Base-by-base conservation (phyloP, 2,329 filamentous ascomycete species). In the Cyphellophora attinorum region DNA sequence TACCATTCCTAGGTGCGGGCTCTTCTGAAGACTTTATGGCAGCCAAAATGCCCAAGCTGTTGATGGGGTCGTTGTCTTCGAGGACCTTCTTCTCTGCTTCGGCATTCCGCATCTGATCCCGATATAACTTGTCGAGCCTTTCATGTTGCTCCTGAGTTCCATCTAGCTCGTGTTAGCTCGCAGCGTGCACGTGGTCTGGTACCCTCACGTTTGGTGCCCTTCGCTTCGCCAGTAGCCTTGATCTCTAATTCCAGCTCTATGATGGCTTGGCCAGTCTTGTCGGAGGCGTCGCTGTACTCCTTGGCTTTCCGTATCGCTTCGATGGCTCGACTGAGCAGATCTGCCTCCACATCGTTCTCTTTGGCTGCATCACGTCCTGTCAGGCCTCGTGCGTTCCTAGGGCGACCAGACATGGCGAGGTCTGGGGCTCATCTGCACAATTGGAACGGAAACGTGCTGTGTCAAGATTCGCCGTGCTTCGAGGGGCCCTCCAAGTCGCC, bases 1-100 rank as follows among this genome's bases (percentile, higher is more conserved):
- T 51, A 27, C 60, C 57, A 21, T 58, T 58, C 14, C 56, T 47
- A 11, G 55, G 56, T 2, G 59, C 57, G 38, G 65, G 64, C 11
- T 61, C 60, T 44, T 68, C 65, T 14, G 58, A 64, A 23, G 61
- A 58, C 31, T 64, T 62, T n/a, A 69, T 55, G 11, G 65, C 64
- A 14, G 58, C 64, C 31, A 69, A 52, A 31, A 69, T 58, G 19
- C 61, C 64, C 33, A 68, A 41, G 39, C 67, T 68, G 44, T 65
- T 68, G 47, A 67, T 62, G 34, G 68, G 63, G 45, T 67, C 64
- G 38, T 64, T 62, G 11, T 65, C 65, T 37, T 68, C 64, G 32
- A 67, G 56, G 19, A 68, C 65, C 13, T 60, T 58, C 41, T 59
- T 59, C 44, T 69, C 65, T 28, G 66, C 61, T 39, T 68, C 65